A percentile compares a stretch with the other conserved stretches of the same genome.
Conservation (phyloP, 768 basidiomycete species). For the Mycena galopus region DNA sequence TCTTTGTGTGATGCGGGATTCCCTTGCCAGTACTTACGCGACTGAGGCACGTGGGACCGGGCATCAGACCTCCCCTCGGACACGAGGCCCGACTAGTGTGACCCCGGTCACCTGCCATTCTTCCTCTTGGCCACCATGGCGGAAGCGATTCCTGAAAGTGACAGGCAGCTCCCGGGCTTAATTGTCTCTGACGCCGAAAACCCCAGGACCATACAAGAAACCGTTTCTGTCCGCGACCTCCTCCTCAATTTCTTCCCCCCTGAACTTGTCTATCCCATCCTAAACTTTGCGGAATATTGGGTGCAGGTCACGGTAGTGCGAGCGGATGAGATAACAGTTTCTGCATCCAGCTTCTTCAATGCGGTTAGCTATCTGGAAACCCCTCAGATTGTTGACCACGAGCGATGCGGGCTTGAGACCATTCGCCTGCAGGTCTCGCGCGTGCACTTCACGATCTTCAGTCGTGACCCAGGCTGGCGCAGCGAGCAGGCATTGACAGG, state of each 20-base stretch:
- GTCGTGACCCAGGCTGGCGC: not conserved
- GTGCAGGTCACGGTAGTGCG: not conserved
- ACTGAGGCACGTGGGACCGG: too few relatives aligned
- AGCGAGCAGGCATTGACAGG: not conserved
- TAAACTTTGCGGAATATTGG: not conserved
- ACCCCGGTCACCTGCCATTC: too few relatives aligned
- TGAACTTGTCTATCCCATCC: constrained; percentile 1
- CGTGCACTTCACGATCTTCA: not conserved
- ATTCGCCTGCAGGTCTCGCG: not conserved
- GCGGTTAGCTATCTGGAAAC: not conserved
- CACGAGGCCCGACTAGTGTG: too few relatives aligned
- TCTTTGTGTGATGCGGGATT: too few relatives aligned
- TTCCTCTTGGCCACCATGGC: too few relatives aligned
- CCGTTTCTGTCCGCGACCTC: not conserved
- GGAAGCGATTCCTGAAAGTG: too few relatives aligned
- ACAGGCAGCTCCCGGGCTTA: too few relatives aligned
- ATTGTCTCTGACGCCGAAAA: too few relatives aligned
- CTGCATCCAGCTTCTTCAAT: not conserved
- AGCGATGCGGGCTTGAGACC: not conserved
- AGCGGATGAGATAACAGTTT: not conserved
- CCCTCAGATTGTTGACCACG: not conserved
- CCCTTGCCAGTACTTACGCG: too few relatives aligned
- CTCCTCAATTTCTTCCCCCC: not conserved
- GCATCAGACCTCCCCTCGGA: too few relatives aligned
- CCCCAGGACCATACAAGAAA: not conserved